Evolutionary conservation across 306 rosid species (phyloP), one percentile per base, ranked within the genome.

Genomic region (Lathyrus sativus): DNA sequence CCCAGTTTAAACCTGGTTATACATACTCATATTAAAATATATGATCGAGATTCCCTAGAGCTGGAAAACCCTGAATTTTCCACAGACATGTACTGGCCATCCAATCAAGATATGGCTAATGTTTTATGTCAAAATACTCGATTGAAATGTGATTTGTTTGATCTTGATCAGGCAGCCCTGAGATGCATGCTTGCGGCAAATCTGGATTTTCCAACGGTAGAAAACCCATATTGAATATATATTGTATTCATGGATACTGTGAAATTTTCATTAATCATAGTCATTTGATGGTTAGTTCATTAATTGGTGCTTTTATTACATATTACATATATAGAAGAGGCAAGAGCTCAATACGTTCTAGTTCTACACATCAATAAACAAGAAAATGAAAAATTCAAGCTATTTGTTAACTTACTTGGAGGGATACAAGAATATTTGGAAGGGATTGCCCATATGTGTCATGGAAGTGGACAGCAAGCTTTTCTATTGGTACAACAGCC

Each of bases 391-490:
- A 77, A 38, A 58, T 45, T 54, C 60, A 67, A 73, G 62, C 11
- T 60, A 22, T 48, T 45, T 55, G 75, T 71, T 53, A 49, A 72
- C 88, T 80, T 85, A 88, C 97, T 82, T 91, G 97, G 71, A 91
- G 95, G 68, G 97, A 88, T 7, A 86, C 74, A 12, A 91, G 83
- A 74, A 91, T 91, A 66, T 91, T 91, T 59, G 92, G 74, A 74
- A 91, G 91, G 62, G 95, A 84, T 78, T 91, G 97, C 14, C 95
- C 97, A 12, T 91, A 91, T 64, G 95, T 91, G 86, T 91, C 97
- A 70, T 91, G 97, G 85, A 88, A 91, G 84, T 91, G 97, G 68
- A 91, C 97, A 18, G 97, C 95, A 64, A 91, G 84, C 78, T 78
- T 88, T 39, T 86, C 92, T 41, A 74, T 65, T 4, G 97, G 97